Evolutionary conservation across 495 filamentous ascomycete genomes (phyloP), one percentile per base, ranked within the genome.

Genomic region (Penicillium manginii): DNA sequence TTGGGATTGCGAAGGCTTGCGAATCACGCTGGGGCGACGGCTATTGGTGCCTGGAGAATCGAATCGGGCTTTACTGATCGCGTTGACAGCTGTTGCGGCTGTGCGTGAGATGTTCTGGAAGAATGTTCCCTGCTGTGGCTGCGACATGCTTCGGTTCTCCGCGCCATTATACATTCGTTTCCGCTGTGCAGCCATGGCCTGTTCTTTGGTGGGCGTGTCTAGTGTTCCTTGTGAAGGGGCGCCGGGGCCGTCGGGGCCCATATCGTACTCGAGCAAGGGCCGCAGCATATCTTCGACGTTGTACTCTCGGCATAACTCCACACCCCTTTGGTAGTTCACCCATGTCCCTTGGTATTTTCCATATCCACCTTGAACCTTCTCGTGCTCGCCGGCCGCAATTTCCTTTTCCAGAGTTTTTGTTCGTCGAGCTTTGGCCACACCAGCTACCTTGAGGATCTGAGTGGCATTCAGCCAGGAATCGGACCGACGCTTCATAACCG

Each of bases 331-430:
- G 67, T 93, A 97, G 61, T 88, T 91, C 52, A 98, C 94, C 94
- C 94, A 98, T 3, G 94, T 98, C 18, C 94, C 94, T 75, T 98
- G 94, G 66, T 98, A 98, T 79, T 97, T 97, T 50, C 94, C 94
- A 67, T 98, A 98, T 8, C 94, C 96, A 11, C 94, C 94, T 68
- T 98, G 94, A 8, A 98, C 93, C 78, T 98, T 98, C 68, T 98
- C 94, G 71, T 98, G 93, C 64, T 94, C 90, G 55, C 94, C 94
- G 0, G 87, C 92, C 49, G 96, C 85, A 55, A 98, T 97, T 73
- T 98, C 94, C 73, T 97, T 97, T 70, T 98, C 94, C 42, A 98
- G 79, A 8, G 97, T 93, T 74, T 98, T 98, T 47, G 94, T 98
- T 50, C 94, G 86, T 67, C 96, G 93, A 40, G 93, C 94, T 74